Percentiles rank a stretch among this genome's conserved stretches.
Conservation (phyloP, 1,139 yeast genomes). For the Geotrichum cucujoidarum region DNA sequence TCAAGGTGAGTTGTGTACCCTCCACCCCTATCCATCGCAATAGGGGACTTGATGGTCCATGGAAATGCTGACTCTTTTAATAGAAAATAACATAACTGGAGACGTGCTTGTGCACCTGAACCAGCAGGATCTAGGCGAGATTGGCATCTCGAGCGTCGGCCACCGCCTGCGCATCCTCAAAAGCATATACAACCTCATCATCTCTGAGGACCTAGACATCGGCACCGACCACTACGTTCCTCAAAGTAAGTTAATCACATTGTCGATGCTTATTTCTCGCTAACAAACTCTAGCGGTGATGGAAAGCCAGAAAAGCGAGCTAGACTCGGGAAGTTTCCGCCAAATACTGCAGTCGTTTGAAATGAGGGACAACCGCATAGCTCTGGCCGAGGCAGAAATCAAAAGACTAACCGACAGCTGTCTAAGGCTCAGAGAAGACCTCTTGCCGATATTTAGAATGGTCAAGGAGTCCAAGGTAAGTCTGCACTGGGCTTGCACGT, state of each 20-base stretch:
- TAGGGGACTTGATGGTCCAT: too few species aligned
- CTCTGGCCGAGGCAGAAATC: constrained; percentile 36
- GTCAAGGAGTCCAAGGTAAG: constrained; percentile 37
- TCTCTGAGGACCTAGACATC: constrained; percentile 30
- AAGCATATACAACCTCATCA: constrained; percentile 35
- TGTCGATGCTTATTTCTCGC: not conserved
- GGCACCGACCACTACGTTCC: constrained; percentile 35
- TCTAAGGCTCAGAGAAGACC: constrained; percentile 38
- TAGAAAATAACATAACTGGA: constrained; percentile 39
- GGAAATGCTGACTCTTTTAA: not conserved
- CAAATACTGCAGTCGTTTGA: constrained; percentile 25
- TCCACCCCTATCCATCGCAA: too few species aligned
- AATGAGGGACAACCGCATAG: constrained; percentile 36
- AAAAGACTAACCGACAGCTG: constrained; percentile 34
- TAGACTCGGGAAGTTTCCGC: not conserved
- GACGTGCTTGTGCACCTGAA: constrained; percentile 40
- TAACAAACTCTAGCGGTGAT: constrained; percentile 4
- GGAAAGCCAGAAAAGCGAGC: constrained; percentile 1
- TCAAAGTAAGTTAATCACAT: constrained; percentile 21
- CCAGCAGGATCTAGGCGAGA: constrained; percentile 39
- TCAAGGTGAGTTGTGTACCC: constrained; percentile 10
- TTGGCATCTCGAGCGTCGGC: constrained; percentile 41
- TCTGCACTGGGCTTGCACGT: too few species aligned
- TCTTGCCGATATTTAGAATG: constrained; percentile 38
- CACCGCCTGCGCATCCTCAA: constrained; percentile 39